Conservation (phyloP, 805 yeast genomes). For the Pichia manshurica region DNA sequence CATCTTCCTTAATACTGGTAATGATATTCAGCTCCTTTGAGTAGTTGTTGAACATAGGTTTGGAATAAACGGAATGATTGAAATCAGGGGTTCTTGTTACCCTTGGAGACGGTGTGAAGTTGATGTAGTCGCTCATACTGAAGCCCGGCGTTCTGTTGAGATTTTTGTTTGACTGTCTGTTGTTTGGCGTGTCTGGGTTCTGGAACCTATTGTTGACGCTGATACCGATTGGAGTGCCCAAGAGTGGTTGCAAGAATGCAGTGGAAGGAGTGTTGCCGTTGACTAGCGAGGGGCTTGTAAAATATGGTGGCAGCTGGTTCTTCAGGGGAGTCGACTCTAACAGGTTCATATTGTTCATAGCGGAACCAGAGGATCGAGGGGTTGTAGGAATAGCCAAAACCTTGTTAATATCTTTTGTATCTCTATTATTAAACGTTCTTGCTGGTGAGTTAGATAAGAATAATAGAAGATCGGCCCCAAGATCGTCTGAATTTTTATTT, state of each 20-base stretch:
- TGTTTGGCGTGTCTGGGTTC: constrained; percentile 32
- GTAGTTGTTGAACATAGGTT: constrained; percentile 18
- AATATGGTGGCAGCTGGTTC: constrained; percentile 17
- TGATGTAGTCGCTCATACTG: constrained; percentile 78
- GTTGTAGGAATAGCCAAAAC: constrained; percentile 24
- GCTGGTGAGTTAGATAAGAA: constrained; percentile 78
- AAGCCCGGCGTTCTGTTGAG: constrained; percentile 56
- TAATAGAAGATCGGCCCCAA: constrained; percentile 79
- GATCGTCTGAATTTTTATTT: constrained; percentile 31
- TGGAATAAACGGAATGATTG: constrained; percentile 10
- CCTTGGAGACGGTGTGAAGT: constrained; percentile 70
- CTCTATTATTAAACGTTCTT: constrained; percentile 19
- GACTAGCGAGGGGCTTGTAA: constrained; percentile 10
- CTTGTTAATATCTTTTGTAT: constrained; percentile 2
- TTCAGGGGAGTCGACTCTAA: constrained; percentile 27
- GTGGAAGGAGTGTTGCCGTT: constrained; percentile 12
- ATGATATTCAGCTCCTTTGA: constrained; percentile 23
- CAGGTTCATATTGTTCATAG: constrained; percentile 14
- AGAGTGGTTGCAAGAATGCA: constrained; percentile 11
- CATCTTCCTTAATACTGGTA: constrained; percentile 8
- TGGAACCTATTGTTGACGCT: constrained; percentile 13
- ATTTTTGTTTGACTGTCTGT: constrained; percentile 10
- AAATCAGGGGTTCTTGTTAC: constrained; percentile 33
- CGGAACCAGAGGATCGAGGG: constrained; percentile 22
- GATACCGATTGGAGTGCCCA: constrained; percentile 17